phyloP scores from a whole-genome alignment of 2,329 filamentous ascomycete genomes.

The Diaporthe helianthi region DNA sequence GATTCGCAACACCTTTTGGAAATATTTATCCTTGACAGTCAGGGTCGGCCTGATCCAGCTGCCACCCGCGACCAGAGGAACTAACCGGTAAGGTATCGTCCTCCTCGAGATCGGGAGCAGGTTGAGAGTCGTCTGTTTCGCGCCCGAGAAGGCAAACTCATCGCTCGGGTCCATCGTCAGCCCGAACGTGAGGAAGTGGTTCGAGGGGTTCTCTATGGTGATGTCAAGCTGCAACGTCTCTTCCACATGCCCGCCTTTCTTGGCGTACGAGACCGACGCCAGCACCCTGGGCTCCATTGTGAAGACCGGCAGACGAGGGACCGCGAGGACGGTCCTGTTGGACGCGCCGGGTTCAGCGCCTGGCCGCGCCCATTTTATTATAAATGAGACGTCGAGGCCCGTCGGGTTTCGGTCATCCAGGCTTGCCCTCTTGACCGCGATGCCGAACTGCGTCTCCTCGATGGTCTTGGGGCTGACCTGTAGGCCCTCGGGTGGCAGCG shows the following conservation, averaged over 20 bases:
- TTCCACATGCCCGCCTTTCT: conserved; percentile 40
- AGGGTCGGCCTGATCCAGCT: conserved; percentile 74
- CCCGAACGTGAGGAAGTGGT: conserved; percentile 93
- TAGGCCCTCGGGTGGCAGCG: conserved; percentile 50
- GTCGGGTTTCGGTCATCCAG: conserved; percentile 84
- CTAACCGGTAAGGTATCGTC: conserved; percentile 74
- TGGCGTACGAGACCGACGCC: conserved; percentile 58
- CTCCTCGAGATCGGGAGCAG: conserved; percentile 82
- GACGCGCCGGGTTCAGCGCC: conserved; percentile 43
- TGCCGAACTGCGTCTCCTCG: conserved; percentile 73
- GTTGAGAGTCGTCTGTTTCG: conserved; percentile 81
- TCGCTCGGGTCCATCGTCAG: conserved; percentile 91
- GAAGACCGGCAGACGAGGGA: conserved; percentile 82
- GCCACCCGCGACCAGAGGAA: conserved; percentile 69
- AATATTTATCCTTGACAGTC: conserved; percentile 86
- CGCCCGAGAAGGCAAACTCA: conserved; percentile 89
- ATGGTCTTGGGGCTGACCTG: conserved; percentile 71
- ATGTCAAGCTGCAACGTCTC: conserved; percentile 56
- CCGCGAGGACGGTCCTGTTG: conserved; percentile 73
- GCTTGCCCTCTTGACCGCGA: conserved; percentile 76
- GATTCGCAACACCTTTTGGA: conserved; percentile 86
- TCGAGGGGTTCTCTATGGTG: conserved; percentile 91
- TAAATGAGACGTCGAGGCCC: conserved; percentile 75
- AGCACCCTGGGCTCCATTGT: conserved; percentile 88
- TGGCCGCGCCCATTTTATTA: conserved; percentile 78